Evolutionary conservation across 441 rosid species (phyloP), one percentile per base, ranked within the genome.

Genomic region (Corymbia citriodora): DNA sequence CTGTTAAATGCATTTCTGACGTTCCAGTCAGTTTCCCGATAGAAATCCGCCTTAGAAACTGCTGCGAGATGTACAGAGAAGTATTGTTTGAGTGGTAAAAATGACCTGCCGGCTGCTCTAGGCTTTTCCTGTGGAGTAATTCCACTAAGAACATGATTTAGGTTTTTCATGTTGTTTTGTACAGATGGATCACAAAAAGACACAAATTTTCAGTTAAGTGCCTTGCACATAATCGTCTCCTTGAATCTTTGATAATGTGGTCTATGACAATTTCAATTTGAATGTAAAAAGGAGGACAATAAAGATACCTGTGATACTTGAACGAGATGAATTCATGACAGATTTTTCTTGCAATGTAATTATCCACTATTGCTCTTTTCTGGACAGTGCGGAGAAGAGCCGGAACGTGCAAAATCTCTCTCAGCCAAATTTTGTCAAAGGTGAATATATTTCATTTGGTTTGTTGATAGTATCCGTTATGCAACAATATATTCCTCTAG

Each of bases 261-360:
- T 40, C 16, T 2, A 40, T 74, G 49, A 6, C 68, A 11, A 2
- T 12, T 61, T 27, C 9, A 63, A 63, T 29, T 63, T 63, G 18
- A 18, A 13, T 12, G 9, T 61, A 3, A 16, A 27, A 27, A 61
- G 0, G 70, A 61, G 59, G 25, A 16, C 59, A 55, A 3, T 55
- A 18, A 55, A 55, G 23, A 55, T 55, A 19, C 25, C 10, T 18
- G 10, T 8, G 59, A 55, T 7, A 55, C 25, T 61, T 29, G 70
- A 29, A 63, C 29, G 14, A 0, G 33, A 63, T 29, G 0, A 27
- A 29, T 63, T 29, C 0, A 0, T 63, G 1, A 29, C 17, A 0
- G 4, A 27, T 61, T 6, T 25, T 61, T 61, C 31, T 27, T 61
- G 70, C 33, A 61, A 12, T 61, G 70, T 63, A 63, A 63, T 63